Conservation (phyloP, 306 rosid genomes). For the Dalbergia cultrata region DNA sequence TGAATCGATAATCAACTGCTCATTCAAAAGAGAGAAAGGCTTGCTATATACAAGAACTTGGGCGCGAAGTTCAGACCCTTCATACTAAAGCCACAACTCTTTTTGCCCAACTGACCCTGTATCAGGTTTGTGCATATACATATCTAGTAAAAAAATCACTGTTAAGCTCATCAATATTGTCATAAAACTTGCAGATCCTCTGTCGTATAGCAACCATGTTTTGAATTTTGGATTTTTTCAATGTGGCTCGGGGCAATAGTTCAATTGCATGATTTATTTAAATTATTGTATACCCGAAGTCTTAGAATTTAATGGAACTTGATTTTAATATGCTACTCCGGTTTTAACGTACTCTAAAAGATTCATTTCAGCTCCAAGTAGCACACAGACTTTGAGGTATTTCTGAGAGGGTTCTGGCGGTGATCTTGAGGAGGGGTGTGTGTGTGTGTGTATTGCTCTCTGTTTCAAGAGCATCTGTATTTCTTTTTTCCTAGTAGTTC, state of each 20-base stretch:
- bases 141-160: neutral
- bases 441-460: no score
- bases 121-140: constrained; percentile 69
- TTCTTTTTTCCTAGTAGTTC: no score
- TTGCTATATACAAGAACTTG: constrained; percentile 88
- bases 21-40: constrained; percentile 97
- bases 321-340: constrained; percentile 3
- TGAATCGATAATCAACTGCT: constrained; percentile 94
- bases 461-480: no score
- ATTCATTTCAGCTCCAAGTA: no score
- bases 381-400: no score
- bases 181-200: constrained; percentile 3
- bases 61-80: constrained; percentile 93
- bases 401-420: no score
- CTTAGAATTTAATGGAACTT: neutral
- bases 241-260: constrained; percentile 1
- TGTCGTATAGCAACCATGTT: neutral
- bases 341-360: no score
- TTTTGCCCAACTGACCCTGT: constrained; percentile 86
- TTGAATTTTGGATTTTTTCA: constrained; percentile 14
- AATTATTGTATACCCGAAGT: neutral
- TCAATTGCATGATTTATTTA: constrained; percentile 9
- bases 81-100: constrained; percentile 96
- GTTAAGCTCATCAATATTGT: neutral
- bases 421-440: no score